Conservation (phyloP, 371 early-diverging fungal genomes). For the Edhazardia aedis region DNA sequence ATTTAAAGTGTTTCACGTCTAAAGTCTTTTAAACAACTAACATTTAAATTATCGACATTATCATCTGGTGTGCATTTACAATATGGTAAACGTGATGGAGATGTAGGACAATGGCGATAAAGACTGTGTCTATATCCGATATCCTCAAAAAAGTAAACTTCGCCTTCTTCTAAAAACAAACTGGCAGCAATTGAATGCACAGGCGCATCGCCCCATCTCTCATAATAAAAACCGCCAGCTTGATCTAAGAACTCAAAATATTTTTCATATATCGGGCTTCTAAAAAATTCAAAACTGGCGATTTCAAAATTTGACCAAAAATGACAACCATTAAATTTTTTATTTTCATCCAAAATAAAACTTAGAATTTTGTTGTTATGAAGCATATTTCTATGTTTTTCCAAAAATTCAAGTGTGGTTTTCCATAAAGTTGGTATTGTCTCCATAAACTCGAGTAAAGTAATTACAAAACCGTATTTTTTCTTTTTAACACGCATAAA, state of each 20-base stretch:
- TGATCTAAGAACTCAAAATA: constrained; percentile 62
- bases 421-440: constrained; percentile 63
- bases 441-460: constrained; percentile 53
- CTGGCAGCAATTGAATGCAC: constrained; percentile 61
- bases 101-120: constrained; percentile 42
- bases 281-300: constrained; percentile 58
- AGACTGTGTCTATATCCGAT: constrained; percentile 48
- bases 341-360: constrained; percentile 26
- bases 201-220: constrained; percentile 81
- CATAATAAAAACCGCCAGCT: constrained; percentile 71
- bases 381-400: background rate
- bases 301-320: constrained; percentile 91
- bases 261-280: constrained; percentile 51
- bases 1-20: no score
- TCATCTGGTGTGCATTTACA: constrained; percentile 34
- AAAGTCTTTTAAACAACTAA: constrained; percentile 30
- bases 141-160: constrained; percentile 63
- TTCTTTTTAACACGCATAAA: constrained; percentile 53
- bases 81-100: constrained; percentile 14
- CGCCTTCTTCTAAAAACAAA: constrained; percentile 50
- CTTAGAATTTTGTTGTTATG: constrained; percentile 6
- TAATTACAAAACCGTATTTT: constrained; percentile 57
- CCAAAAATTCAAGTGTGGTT: constrained; percentile 47
- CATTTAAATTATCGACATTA: constrained; percentile 23
- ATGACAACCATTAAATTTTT: constrained; percentile 52